A percentile compares a stretch with the other conserved stretches of the same genome.
Conservation (phyloP, 257 asterid species). For the Leptodermis oblonga region DNA sequence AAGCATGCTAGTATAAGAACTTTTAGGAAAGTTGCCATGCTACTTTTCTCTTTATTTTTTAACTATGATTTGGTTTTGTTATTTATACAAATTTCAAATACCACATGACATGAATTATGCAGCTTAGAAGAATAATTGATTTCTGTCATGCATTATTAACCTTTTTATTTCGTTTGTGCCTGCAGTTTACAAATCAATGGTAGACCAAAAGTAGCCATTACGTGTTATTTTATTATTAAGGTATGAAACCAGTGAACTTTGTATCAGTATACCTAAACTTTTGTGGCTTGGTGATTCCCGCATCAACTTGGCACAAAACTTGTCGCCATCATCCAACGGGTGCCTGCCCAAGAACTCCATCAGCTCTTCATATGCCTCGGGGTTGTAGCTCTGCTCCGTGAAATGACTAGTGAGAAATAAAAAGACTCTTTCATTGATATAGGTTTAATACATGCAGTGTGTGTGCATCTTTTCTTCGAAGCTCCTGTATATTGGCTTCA, state of each 20-base stretch:
- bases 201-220: neutral
- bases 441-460: neutral
- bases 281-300: conserved; percentile 72
- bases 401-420: conserved; percentile 17
- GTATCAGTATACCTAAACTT: conserved; percentile 40
- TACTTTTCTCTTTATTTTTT: neutral
- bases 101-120: neutral
- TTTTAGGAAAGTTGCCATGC: neutral
- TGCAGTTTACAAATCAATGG: neutral
- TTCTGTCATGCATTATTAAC: neutral
- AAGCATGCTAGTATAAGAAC: neutral
- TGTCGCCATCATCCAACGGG: conserved; percentile 64
- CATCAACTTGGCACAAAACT: conserved; percentile 73
- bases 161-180: neutral
- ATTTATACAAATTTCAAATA: neutral
- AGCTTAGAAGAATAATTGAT: neutral
- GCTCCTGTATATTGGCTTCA: neutral
- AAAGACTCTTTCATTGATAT: conserved; percentile 2
- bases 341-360: conserved; percentile 57
- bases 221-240: neutral
- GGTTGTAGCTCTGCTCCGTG: conserved; percentile 73
- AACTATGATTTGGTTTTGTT: neutral
- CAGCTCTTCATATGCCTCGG: conserved; percentile 68
- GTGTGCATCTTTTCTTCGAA: neutral
- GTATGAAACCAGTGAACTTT: neutral